Evolutionary conservation across 176 grass and related monocot species (phyloP), one percentile per base, ranked within the genome.

Genomic region (Melocanna baccifera): DNA sequence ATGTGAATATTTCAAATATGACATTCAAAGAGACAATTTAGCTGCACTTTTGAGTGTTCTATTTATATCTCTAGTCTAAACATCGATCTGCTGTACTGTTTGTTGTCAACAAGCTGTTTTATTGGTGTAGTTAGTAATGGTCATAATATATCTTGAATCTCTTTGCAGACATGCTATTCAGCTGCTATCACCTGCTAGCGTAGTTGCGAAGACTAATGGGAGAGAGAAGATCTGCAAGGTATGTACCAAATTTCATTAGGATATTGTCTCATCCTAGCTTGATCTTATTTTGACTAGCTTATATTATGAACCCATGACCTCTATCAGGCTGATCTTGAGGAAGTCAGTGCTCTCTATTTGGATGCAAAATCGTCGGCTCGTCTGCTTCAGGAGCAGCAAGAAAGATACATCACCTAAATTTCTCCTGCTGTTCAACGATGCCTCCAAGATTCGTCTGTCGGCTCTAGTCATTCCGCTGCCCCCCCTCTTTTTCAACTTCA

Each of bases 151-250:
- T 68, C 15, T 63, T 92, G 6, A 67, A 79, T 88, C 20, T 61
- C 8, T 87, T 62, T 69, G 36, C 67, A 94, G 97, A 69, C 93
- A 99, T 96, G 86, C 91, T 58, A 99, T 96, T 84, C 93, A 94
- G 88, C 67, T 96, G 71, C 78, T 94, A 75, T 99, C 93, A 52
- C 91, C 96, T 67, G 93, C 96, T 62, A 99, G 86, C 30, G 81
- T 99, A 58, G 74, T 94, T 57, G 87, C 91, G 19, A 96, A 94
- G 75, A 81, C 84, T 59, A 96, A 96, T 81, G 93, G 97, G 77
- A 89, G 93, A 83, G 97, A 99, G 19, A 99, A 92, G 80, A 99
- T 99, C 36, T 92, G 81, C 91, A 99, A 99, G 91, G 97, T 96
- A 87, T 67, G 15, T 11, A 48, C 20, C 29, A 73, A 29, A 48